A percentile compares a stretch with the other conserved stretches of the same genome.
Conservation (phyloP, 192 early-diverging fungal species). For the Funneliformis geosporum region DNA sequence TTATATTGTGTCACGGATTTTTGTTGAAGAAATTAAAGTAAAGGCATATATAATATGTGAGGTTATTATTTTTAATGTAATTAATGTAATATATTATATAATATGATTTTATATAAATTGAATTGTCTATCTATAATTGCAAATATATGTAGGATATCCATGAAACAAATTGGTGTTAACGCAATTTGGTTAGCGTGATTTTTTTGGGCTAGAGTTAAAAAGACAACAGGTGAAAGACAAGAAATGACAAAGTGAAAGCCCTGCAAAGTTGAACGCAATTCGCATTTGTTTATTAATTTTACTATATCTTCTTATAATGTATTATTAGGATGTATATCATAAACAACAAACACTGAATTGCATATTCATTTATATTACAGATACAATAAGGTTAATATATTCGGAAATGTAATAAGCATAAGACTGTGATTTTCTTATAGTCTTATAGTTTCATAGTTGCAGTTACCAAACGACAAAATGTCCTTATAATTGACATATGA, state of each 20-base stretch:
- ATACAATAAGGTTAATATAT: no score
- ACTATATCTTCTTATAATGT: neutral
- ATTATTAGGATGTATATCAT: neutral
- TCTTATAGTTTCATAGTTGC: neutral
- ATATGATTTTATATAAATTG: no score
- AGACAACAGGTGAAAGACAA: neutral
- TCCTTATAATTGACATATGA: no score
- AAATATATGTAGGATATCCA: neutral
- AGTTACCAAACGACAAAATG: neutral
- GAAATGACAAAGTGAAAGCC: neutral
- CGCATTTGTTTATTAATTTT: neutral
- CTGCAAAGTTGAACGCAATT: neutral
- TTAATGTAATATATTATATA: neutral
- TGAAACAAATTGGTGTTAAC: neutral
- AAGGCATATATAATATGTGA: no score
- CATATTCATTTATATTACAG: neutral
- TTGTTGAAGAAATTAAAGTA: neutral
- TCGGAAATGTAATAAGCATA: no score
- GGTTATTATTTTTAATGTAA: no score
- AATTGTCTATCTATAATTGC: neutral
- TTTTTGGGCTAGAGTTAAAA: neutral
- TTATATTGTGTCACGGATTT: neutral
- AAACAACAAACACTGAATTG: neutral
- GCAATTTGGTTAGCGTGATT: neutral
- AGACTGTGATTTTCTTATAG: neutral